A percentile compares a stretch with the other conserved stretches of the same genome.
Evolutionary conservation across 306 rosid species (phyloP).

Genomic region (Gastrolobium villosum): DNA sequence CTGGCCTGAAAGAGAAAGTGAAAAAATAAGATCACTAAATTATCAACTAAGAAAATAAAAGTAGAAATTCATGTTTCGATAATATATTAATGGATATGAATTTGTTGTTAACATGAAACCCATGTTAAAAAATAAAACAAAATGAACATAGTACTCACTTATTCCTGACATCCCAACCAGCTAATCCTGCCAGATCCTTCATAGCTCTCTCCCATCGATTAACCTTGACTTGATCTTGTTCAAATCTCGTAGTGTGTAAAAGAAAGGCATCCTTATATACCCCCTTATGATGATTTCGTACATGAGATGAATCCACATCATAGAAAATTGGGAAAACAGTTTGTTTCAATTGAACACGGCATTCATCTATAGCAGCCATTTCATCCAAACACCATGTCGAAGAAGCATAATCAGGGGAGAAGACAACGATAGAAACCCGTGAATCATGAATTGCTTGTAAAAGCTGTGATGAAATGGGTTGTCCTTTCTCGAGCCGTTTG

Average conservation of each 20-base stretch:
- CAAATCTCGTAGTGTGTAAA: not conserved
- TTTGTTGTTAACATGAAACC: too few relatives aligned
- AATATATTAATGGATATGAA: too few relatives aligned
- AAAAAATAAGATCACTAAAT: too few relatives aligned
- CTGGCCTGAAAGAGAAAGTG: too few relatives aligned
- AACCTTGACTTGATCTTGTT: not conserved
- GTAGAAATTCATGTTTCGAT: too few relatives aligned
- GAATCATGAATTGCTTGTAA: not conserved
- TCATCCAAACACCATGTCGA: constrained; percentile 24
- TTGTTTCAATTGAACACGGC: not conserved
- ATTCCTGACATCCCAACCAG: not conserved
- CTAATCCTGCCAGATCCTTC: not conserved
- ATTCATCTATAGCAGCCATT: not conserved
- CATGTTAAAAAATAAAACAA: too few relatives aligned
- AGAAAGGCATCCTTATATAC: not conserved
- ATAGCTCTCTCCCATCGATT: not conserved
- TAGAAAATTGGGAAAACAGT: constrained; percentile 9
- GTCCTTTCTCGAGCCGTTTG: not conserved
- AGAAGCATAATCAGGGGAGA: not conserved
- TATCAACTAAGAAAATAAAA: too few relatives aligned
- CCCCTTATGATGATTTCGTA: not conserved
- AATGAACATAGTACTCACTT: too few relatives aligned
- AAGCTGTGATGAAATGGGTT: not conserved
- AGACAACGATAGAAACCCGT: not conserved
- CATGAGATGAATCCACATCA: constrained; percentile 9